Percentiles rank a stretch among this genome's conserved stretches.
These are phyloP conservation scores for Sporisorium iseilematis-ciliati DNA, from an alignment of 1,284 basidiomycete genomes.

Conservation along the genomic window DNA sequence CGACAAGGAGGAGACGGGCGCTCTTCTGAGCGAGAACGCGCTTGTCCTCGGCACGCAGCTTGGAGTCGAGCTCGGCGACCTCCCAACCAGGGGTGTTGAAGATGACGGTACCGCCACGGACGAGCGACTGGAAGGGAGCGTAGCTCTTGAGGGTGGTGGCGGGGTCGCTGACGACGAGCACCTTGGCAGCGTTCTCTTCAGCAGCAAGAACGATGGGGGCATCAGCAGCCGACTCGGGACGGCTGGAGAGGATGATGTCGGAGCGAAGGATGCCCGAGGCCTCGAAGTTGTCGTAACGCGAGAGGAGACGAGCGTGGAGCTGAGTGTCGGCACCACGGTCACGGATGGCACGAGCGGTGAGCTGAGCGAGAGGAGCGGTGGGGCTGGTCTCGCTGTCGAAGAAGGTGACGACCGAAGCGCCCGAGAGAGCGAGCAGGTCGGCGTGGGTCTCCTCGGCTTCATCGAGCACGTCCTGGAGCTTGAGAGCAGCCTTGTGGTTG, in stretches of 20 bases:
- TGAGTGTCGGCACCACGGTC: constrained; percentile 47
- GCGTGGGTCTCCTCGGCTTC: constrained; percentile 40
- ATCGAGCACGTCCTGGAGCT: constrained; percentile 48
- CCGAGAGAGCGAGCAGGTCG: constrained; percentile 57
- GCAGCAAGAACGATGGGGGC: constrained; percentile 61
- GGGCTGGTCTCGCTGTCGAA: constrained; percentile 64
- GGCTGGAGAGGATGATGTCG: constrained; percentile 60
- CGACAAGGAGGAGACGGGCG: constrained; percentile 59
- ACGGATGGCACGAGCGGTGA: constrained; percentile 60
- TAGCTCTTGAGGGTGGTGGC: constrained; percentile 59
- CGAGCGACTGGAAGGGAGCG: constrained; percentile 60
- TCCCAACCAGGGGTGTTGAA: constrained; percentile 65
- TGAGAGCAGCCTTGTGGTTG: constrained; percentile 35
- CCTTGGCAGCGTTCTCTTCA: constrained; percentile 52
- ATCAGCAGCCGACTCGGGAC: constrained; percentile 48
- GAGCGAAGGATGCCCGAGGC: constrained; percentile 62
- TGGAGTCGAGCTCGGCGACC: constrained; percentile 60
- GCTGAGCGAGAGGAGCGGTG: constrained; percentile 54
- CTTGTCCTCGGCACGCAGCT: constrained; percentile 65
- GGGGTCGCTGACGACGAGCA: constrained; percentile 63
- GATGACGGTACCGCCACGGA: constrained; percentile 62
- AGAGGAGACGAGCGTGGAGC: constrained; percentile 59
- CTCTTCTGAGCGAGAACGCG: constrained; percentile 59
- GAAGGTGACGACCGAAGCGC: constrained; percentile 60
- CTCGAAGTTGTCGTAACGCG: constrained; percentile 68